Conservation (phyloP, 2,329 filamentous ascomycete species). For the Xylariaceae sp. region DNA sequence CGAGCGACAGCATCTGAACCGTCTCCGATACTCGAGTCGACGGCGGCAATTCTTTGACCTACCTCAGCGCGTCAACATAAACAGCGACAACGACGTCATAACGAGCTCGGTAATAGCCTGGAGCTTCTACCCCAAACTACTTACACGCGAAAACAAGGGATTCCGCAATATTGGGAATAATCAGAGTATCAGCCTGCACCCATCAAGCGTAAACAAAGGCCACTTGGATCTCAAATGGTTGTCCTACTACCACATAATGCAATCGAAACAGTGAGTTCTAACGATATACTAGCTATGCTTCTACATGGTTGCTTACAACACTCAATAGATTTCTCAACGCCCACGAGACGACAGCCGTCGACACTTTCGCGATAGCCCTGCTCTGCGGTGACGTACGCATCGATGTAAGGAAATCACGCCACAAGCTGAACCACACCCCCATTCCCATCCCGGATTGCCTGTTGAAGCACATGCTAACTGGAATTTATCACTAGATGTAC, state of each 20-base stretch:
- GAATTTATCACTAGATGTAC: constrained; percentile 70
- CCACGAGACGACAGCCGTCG: constrained; percentile 82
- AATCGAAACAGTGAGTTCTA: constrained; percentile 73
- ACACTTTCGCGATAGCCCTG: constrained; percentile 82
- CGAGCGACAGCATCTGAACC: constrained; percentile 73
- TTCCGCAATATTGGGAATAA: constrained; percentile 94
- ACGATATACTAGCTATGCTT: background rate
- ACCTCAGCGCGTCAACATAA: constrained; percentile 74
- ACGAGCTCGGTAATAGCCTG: constrained; percentile 85
- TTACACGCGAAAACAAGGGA: constrained; percentile 81
- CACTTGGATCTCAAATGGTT: constrained; percentile 76
- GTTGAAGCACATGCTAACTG: constrained; percentile 14
- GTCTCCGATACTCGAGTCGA: constrained; percentile 70
- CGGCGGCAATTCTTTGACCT: constrained; percentile 82
- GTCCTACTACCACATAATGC: constrained; percentile 98
- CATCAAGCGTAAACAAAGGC: constrained; percentile 86
- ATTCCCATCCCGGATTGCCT: too few species aligned
- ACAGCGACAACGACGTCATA: constrained; percentile 81
- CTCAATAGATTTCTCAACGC: constrained; percentile 77
- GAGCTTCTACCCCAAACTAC: constrained; percentile 94
- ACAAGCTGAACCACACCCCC: background rate
- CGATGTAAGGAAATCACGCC: constrained; percentile 62
- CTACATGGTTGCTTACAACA: constrained; percentile 33
- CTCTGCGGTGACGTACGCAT: constrained; percentile 89
- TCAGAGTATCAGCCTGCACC: constrained; percentile 85